Evolutionary conservation across 2,329 filamentous ascomycete genomes (phyloP).

Genomic region (Shiraia bambusicola): DNA sequence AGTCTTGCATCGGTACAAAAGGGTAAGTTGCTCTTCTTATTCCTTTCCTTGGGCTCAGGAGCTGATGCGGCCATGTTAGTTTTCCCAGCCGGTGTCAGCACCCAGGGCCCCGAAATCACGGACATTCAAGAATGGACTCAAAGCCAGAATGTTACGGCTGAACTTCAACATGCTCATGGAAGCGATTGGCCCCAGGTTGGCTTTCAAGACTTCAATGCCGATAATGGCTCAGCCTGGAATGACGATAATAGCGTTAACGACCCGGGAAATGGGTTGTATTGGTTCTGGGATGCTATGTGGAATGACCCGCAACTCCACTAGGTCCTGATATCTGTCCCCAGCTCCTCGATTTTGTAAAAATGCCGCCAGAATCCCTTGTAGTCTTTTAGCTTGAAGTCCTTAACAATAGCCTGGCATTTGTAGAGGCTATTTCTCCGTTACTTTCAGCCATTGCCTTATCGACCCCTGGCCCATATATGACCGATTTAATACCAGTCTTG

Average conservation of each 20-base stretch:
- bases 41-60: neutral
- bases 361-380: too few species aligned
- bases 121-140: neutral
- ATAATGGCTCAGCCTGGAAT: neutral
- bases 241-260: conserved; percentile 6
- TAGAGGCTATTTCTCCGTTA: neutral
- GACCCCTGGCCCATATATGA: conserved; percentile 23
- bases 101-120: neutral
- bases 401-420: neutral
- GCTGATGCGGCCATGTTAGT: neutral
- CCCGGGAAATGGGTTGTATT: conserved; percentile 14
- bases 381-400: too few species aligned
- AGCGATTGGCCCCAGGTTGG: conserved; percentile 1
- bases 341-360: too few species aligned
- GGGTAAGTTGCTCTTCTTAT: conserved; percentile 3
- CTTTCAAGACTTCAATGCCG: conserved; percentile 1
- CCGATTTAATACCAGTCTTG: conserved; percentile 22
- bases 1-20: conserved; percentile 15
- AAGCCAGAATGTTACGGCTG: neutral
- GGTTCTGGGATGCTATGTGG: conserved; percentile 18
- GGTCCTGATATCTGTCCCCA: too few species aligned
- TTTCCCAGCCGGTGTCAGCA: neutral
- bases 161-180: neutral
- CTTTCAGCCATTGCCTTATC: conserved; percentile 3
- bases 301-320: conserved; percentile 3